Evolutionary conservation across 2,329 filamentous ascomycete genomes (phyloP), one percentile per base, ranked within the genome.

Genomic region (Aspergillus brasiliensis): DNA sequence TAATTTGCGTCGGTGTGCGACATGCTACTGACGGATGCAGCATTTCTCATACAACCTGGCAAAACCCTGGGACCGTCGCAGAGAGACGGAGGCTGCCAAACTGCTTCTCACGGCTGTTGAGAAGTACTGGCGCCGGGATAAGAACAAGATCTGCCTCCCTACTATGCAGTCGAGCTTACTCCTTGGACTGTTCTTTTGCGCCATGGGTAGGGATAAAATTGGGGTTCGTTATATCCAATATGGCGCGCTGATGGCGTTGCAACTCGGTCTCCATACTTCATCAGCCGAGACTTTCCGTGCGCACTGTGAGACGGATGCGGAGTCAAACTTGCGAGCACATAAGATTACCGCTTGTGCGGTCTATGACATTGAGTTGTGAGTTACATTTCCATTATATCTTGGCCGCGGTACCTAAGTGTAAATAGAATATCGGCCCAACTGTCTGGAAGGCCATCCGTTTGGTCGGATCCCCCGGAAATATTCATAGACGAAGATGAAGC

Each of bases 291-390:
- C n/a, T n/a, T 15, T 28, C 15, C 40, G 23, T 11, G 21, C 19
- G 5, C 27, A 28, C 27, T 28, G 27, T 28, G 27, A 28, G 27
- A 28, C 27, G 3, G 31, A 51, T 8, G 31, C 49, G 15, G n/a
- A 51, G 28, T 19, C n/a, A 8, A 54, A 54, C 21, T 23, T 13
- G 13, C 27, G 38, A 21, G 51, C 51, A 5, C 51, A 54, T 27
- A 54, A 54, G 17, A 11, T 44, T 10, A 54, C 31, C 15, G 51
- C 51, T 38, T 40, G 51, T 23, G 51, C 37, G 8, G 40, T 54
- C n/a, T 54, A 54, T 25, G 51, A 54, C 15, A 17, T 54, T 15
- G 19, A 44, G 8, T 28, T n/a, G 37, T 54, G 17, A 54, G 51
- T 53, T 17, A 17, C 27, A 13, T 38, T 8, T n/a, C 11, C 34